Conservation (phyloP, 129 eudicot species). For the Chrysanthemum lavandulifolium region DNA sequence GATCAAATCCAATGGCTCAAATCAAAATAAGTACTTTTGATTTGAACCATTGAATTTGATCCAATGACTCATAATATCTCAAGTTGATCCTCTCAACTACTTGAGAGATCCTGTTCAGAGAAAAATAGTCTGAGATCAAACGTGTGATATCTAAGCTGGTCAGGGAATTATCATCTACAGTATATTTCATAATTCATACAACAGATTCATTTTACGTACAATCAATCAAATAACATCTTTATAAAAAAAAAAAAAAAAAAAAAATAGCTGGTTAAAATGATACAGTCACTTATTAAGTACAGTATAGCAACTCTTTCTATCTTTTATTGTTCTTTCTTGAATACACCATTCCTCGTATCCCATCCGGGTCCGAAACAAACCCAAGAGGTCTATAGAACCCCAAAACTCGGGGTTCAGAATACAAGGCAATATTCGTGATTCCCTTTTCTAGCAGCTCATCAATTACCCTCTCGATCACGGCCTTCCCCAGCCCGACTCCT, state of each 20-base stretch:
- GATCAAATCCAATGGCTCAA: too few species aligned
- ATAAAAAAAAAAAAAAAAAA: neutral
- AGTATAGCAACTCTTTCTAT: neutral
- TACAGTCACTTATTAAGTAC: neutral
- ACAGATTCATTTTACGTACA: neutral
- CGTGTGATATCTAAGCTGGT: too few species aligned
- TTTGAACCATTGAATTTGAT: too few species aligned
- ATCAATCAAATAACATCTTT: neutral
- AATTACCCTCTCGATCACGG: constrained; percentile 81
- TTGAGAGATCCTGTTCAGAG: too few species aligned
- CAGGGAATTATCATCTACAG: neutral
- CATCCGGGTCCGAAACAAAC: constrained; percentile 84
- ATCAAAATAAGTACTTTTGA: too few species aligned
- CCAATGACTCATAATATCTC: too few species aligned
- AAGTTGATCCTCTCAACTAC: too few species aligned
- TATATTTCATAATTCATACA: neutral
- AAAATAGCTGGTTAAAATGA: neutral
- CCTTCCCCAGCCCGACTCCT: constrained; percentile 91
- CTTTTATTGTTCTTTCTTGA: constrained; percentile 54
- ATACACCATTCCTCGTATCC: constrained; percentile 86
- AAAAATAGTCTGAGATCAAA: too few species aligned
- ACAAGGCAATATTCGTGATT: constrained; percentile 78
- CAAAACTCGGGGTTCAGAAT: constrained; percentile 93
- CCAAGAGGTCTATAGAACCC: constrained; percentile 84
- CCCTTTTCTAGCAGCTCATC: constrained; percentile 65